Percentiles rank a stretch among this genome's conserved stretches.
These are phyloP conservation scores for Sequoia sempervirens DNA, from an alignment of 75 land plant species.

Conservation along the genomic window DNA sequence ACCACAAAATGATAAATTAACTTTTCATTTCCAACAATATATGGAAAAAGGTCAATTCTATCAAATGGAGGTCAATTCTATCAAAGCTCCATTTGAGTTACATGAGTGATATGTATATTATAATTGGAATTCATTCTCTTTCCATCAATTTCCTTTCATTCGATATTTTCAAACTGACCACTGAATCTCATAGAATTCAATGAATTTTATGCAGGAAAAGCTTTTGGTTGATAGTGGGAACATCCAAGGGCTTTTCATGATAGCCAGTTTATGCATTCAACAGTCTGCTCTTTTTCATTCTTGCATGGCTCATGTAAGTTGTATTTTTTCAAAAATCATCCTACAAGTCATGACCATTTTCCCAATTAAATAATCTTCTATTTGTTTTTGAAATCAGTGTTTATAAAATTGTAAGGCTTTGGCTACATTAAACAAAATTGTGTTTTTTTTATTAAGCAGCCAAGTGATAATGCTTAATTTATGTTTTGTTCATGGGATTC, in stretches of 20 bases:
- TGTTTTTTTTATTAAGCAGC: background rate
- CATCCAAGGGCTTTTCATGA: slow-evolving; percentile 30
- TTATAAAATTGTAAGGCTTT: background rate
- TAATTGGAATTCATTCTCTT: background rate
- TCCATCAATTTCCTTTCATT: background rate
- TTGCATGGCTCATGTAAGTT: slow-evolving; percentile 50
- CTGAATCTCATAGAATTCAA: background rate
- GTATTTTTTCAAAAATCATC: background rate
- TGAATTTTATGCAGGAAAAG: slow-evolving; percentile 46
- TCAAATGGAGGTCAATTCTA: background rate
- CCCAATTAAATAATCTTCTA: background rate
- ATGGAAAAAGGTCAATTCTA: too few species aligned
- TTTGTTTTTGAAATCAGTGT: background rate
- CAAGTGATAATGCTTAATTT: background rate
- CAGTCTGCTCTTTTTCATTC: slow-evolving; percentile 53
- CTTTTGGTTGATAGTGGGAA: slow-evolving; percentile 53
- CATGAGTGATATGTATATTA: background rate
- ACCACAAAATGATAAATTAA: background rate
- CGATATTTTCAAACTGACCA: background rate
- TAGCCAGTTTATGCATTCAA: slow-evolving; percentile 63
- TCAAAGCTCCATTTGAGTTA: background rate
- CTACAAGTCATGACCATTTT: background rate
- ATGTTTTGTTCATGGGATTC: background rate
- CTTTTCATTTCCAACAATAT: background rate
- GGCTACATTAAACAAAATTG: background rate